Evolutionary conservation across 1,284 basidiomycete genomes (phyloP).

Genomic region (Dichomitus squalens): DNA sequence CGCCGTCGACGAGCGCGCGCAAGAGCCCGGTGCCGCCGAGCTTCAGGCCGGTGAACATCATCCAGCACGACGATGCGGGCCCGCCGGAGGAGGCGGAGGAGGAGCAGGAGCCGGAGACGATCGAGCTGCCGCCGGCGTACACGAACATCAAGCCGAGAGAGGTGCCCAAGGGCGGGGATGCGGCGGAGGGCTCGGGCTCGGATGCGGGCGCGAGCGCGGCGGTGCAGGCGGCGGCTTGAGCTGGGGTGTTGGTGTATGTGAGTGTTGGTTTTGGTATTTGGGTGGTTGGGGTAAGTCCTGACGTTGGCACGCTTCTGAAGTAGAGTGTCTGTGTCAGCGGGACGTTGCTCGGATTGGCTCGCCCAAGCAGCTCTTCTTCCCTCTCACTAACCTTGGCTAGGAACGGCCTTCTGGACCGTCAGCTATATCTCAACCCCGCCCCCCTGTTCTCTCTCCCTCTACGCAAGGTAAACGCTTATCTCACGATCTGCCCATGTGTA

Average conservation of each 20-base stretch:
- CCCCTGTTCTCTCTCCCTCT: not conserved
- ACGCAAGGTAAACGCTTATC: not conserved
- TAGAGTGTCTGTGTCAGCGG: not conserved
- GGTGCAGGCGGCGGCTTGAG: not conserved
- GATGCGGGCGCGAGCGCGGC: not conserved
- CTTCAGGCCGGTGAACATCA: constrained; percentile 73
- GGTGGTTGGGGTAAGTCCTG: not conserved
- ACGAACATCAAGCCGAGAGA: constrained; percentile 38
- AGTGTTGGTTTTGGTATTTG: not conserved
- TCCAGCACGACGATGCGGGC: constrained; percentile 83
- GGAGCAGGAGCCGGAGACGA: constrained; percentile 59
- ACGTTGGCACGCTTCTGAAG: not conserved
- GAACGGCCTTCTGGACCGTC: not conserved
- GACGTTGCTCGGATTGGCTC: not conserved
- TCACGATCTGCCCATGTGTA: not conserved
- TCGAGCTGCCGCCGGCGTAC: constrained; percentile 81
- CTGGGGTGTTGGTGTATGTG: not conserved
- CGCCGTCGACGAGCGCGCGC: constrained; percentile 41
- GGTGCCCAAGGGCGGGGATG: not conserved
- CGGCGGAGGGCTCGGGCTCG: not conserved
- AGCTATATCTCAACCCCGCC: not conserved
- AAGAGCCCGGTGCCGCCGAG: constrained; percentile 45
- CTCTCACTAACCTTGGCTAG: not conserved
- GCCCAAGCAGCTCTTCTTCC: not conserved
- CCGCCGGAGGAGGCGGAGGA: constrained; percentile 35